Base-by-base conservation (phyloP, 2,329 filamentous ascomycete species). In the Colletotrichum sp. region DNA sequence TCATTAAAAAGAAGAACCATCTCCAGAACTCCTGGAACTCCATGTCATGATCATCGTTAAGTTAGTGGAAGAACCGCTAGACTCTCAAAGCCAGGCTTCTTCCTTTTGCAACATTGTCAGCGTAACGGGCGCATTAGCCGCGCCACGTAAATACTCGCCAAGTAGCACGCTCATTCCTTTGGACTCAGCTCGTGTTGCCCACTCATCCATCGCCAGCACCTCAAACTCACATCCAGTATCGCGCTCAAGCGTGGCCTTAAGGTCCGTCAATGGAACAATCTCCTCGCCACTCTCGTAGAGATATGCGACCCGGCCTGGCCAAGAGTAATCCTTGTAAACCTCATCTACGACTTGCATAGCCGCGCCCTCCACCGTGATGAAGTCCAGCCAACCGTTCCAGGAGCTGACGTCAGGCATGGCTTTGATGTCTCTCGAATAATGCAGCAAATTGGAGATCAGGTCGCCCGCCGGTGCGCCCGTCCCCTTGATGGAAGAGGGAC, bases 401-500 rank as follows among this genome's bases (percentile, higher is more conserved):
- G 30, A 8, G 36, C 36, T 39, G 13, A 44, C 12, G 9, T 62
- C 26, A 2, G 57, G 57, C 12, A 71, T 18, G 9, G 26, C 26
- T 3, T 65, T 65, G 18, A 34, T 26, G 2, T 30, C 4, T 9
- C 6, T 30, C 2, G 69, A 24, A 12, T 26, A 67, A 6, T 24
- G 10, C 6, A 65, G 9, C 15, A 72, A 6, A 6, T 30, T 67
- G 5, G 28, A 28, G 7, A 44, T 34, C 18, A 72, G 13, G 7
- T 60, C 70, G n/a, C 18, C 26, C 6, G 30, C 63, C 0, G 62
- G 30, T 4, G 32, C 62, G 10, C 49, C 63, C 12, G 3, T 24
- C 5, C 62, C 70, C 4, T 74, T 57, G 30, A 80, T 80, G 8
- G 76, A 75, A 3, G 69, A 75, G 5, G 78, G 78, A 4, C 79